phyloP scores from a whole-genome alignment of 768 basidiomycete genomes.

The Galerina sulciceps region DNA sequence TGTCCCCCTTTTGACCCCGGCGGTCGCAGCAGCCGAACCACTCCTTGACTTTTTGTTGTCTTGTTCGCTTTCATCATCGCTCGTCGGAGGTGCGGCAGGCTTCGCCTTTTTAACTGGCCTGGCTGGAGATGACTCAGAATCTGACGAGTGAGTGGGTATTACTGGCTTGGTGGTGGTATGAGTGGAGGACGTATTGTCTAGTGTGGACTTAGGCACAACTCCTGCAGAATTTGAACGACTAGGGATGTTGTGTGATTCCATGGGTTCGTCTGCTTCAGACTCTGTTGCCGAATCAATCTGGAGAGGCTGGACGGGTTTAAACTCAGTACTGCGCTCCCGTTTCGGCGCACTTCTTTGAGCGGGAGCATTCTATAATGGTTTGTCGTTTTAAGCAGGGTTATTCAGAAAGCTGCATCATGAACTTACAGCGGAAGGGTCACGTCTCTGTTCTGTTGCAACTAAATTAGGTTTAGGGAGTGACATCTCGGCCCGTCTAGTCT shows the following conservation, averaged over 20 bases:
- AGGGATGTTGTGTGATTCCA: not conserved
- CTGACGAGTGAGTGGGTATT: constrained; percentile 27
- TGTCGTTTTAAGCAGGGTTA: not conserved
- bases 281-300: constrained; percentile 50
- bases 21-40: constrained; percentile 30
- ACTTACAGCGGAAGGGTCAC: constrained; percentile 17
- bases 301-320: constrained; percentile 21
- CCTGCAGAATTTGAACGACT: constrained; percentile 2
- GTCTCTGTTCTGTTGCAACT: constrained; percentile 3
- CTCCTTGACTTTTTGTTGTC: constrained; percentile 50
- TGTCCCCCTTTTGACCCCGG: constrained; percentile 46
- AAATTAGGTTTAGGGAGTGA: constrained; percentile 14
- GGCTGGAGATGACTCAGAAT: constrained; percentile 58
- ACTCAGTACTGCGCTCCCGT: not conserved
- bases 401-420: constrained; percentile 6
- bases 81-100: constrained; percentile 36
- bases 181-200: constrained; percentile 13
- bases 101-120: constrained; percentile 55
- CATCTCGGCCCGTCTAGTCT: constrained; percentile 11
- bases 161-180: constrained; percentile 19
- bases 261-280: constrained; percentile 37
- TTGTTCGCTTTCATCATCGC: constrained; percentile 64
- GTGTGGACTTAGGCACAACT: not conserved
- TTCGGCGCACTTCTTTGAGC: constrained; percentile 9
- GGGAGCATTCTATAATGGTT: constrained; percentile 4